Evolutionary conservation across 352 stramenopile species (phyloP).

Genomic region (Phytophthora europaea): DNA sequence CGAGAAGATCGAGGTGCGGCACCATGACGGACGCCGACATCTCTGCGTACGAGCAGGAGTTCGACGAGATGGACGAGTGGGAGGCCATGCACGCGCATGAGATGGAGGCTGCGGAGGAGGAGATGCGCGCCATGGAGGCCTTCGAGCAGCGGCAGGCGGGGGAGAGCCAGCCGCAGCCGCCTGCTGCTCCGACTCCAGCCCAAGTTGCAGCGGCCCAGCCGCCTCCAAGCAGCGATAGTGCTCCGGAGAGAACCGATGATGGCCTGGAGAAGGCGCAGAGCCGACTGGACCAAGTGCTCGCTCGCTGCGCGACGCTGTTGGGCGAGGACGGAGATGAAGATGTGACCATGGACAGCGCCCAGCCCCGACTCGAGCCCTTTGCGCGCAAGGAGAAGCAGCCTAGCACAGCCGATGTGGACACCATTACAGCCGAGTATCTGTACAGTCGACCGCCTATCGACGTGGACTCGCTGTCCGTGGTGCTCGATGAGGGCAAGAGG

Average conservation of each 20-base stretch:
- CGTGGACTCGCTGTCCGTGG: constrained; percentile 66
- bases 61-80: constrained; percentile 85
- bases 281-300: constrained; percentile 63
- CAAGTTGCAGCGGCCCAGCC: constrained; percentile 3
- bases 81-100: constrained; percentile 84
- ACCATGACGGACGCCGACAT: constrained; percentile 76
- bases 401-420: constrained; percentile 40
- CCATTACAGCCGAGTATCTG: constrained; percentile 55
- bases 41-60: constrained; percentile 83
- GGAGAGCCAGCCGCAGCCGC: constrained; percentile 23
- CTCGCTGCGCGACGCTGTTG: constrained; percentile 69
- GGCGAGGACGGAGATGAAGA: constrained; percentile 71
- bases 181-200: not conserved
- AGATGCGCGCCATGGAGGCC: constrained; percentile 65
- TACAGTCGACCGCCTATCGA: constrained; percentile 71
- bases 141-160: constrained; percentile 40
- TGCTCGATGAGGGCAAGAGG: constrained; percentile 59
- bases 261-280: constrained; percentile 52
- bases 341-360: constrained; percentile 42
- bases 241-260: constrained; percentile 26
- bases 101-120: constrained; percentile 82
- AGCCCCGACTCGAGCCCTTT: constrained; percentile 38
- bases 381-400: constrained; percentile 39
- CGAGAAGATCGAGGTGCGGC: not conserved
- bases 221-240: constrained; percentile 8